phyloP scores from a whole-genome alignment of 164 flowering plant genomes.

The Piper betle region DNA sequence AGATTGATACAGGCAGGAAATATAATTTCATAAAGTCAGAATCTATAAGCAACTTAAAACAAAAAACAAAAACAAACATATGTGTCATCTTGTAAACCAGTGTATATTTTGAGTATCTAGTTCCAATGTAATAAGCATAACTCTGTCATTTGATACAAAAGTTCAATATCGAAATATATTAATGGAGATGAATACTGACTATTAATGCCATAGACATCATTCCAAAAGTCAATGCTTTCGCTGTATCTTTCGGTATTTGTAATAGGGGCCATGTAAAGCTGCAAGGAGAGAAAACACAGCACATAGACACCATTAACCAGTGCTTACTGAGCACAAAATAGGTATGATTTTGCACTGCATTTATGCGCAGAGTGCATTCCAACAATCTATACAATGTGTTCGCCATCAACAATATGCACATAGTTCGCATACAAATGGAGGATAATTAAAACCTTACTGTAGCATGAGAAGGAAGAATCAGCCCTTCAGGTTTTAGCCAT shows the following conservation, averaged over 20 bases:
- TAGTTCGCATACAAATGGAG: neutral
- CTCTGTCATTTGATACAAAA: neutral
- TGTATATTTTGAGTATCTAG: no score
- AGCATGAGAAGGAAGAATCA: conserved; percentile 93
- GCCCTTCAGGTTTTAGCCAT: conserved; percentile 96
- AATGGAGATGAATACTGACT: conserved; percentile 37
- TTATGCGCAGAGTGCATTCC: no score
- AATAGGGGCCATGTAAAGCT: conserved; percentile 95
- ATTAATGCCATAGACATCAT: conserved; percentile 92
- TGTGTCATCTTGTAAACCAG: no score
- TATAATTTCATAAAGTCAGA: no score
- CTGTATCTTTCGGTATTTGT: conserved; percentile 85
- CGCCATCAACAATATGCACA: neutral
- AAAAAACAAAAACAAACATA: no score
- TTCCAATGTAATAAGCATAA: no score
- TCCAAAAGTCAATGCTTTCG: conserved; percentile 95
- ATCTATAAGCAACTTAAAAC: no score
- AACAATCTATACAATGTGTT: neutral
- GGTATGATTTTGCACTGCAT: no score
- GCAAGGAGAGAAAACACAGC: conserved; percentile 14
- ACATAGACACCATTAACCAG: no score
- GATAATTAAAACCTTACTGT: conserved; percentile 29
- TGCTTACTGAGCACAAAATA: no score
- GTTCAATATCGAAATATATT: neutral
- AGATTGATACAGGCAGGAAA: neutral